A percentile compares a stretch with the other conserved stretches of the same genome.
These are phyloP conservation scores for Intubia oerlemansii DNA, from an alignment of 2,329 filamentous ascomycete genomes.

Conservation along the genomic window DNA sequence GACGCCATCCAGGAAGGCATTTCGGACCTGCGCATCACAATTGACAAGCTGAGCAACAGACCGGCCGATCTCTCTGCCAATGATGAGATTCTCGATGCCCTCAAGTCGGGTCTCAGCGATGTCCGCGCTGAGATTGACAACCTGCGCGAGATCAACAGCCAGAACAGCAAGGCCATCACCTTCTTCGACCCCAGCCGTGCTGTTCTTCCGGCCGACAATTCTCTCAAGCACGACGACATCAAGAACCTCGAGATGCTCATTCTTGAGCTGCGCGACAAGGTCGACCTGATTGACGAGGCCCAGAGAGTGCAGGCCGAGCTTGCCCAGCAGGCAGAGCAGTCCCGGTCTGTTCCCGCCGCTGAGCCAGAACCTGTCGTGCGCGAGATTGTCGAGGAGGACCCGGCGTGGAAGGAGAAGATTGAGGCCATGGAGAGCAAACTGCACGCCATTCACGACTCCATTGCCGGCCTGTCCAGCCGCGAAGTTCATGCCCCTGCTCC, in stretches of 20 bases:
- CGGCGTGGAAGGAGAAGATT: slow-evolving; percentile 12
- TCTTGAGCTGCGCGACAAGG: slow-evolving; percentile 61
- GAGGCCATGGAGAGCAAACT: slow-evolving; percentile 27
- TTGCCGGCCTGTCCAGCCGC: slow-evolving; percentile 9
- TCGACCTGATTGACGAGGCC: slow-evolving; percentile 46
- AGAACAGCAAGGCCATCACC: slow-evolving; percentile 26
- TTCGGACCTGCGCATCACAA: slow-evolving; percentile 50
- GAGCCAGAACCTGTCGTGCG: neutral
- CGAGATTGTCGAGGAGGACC: slow-evolving; percentile 3
- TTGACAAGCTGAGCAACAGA: slow-evolving; percentile 60
- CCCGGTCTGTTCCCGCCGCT: too few species aligned
- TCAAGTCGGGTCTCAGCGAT: slow-evolving; percentile 60
- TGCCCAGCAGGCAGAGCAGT: too few species aligned
- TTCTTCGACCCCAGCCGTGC: slow-evolving; percentile 26
- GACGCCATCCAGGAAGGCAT: slow-evolving; percentile 81
- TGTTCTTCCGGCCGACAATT: slow-evolving; percentile 27
- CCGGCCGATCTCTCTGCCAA: slow-evolving; percentile 65
- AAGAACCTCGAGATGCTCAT: slow-evolving; percentile 73
- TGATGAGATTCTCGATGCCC: slow-evolving; percentile 72
- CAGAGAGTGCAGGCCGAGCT: slow-evolving; percentile 2
- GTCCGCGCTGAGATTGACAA: slow-evolving; percentile 60
- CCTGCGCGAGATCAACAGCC: slow-evolving; percentile 35
- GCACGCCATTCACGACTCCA: slow-evolving; percentile 9
- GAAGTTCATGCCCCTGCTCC: slow-evolving; percentile 5
- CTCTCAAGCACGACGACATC: slow-evolving; percentile 49